Conservation (phyloP, 2,329 filamentous ascomycete species). For the Verticillium nonalfalfae region DNA sequence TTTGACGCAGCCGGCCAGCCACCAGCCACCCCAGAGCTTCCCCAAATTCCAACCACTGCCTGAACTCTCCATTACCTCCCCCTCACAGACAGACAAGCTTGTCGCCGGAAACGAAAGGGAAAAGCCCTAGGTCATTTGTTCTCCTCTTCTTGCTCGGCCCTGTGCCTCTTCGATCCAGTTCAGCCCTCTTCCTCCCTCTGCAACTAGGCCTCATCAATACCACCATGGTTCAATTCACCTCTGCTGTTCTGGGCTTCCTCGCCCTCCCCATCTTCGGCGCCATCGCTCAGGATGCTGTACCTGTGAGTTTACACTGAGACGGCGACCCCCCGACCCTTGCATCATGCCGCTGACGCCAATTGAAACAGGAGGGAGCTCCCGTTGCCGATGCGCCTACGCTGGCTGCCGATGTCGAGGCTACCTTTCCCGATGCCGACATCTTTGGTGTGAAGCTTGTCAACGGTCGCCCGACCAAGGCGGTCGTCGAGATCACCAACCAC, state of each 20-base stretch:
- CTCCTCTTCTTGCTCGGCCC: background rate
- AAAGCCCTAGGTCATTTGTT: background rate
- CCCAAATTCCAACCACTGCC: background rate
- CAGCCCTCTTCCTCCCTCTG: background rate
- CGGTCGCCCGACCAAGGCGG: constrained; percentile 74
- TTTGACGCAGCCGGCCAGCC: background rate
- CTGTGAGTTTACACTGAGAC: constrained; percentile 36
- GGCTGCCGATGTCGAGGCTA: constrained; percentile 58
- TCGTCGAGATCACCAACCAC: constrained; percentile 78
- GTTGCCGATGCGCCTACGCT: constrained; percentile 25
- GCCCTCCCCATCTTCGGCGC: constrained; percentile 62
- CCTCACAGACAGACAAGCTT: background rate
- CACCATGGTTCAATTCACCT: constrained; percentile 68
- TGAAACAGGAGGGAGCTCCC: constrained; percentile 5
- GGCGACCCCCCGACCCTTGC: background rate
- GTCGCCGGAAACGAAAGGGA: background rate
- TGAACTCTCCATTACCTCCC: background rate
- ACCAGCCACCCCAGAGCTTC: background rate
- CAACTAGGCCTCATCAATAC: background rate
- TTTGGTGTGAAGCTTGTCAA: constrained; percentile 97
- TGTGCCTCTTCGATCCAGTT: background rate
- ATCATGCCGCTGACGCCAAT: constrained; percentile 12
- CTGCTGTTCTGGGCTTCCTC: constrained; percentile 65
- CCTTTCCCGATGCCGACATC: constrained; percentile 67
- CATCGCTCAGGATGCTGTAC: constrained; percentile 47